phyloP scores from a whole-genome alignment of 306 rosid species.

The Vachellia pachyceras region DNA sequence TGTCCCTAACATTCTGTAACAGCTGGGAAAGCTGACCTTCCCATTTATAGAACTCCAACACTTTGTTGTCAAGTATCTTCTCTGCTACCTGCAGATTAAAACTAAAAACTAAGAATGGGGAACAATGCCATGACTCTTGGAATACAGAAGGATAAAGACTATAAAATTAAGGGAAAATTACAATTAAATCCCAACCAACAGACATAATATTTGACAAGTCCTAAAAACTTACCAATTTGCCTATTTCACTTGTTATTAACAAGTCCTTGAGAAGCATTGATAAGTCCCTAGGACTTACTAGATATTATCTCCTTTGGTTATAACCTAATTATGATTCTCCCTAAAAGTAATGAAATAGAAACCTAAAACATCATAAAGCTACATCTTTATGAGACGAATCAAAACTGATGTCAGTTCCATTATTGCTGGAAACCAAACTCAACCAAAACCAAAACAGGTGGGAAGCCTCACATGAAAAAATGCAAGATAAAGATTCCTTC shows the following conservation, averaged over 20 bases:
- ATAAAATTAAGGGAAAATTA: too few relatives aligned
- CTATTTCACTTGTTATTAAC: too few relatives aligned
- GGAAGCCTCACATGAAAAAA: neutral
- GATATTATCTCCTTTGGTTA: too few relatives aligned
- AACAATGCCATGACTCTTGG: neutral
- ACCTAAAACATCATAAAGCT: neutral
- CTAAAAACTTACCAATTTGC: too few relatives aligned
- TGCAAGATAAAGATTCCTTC: neutral
- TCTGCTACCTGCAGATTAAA: conserved; percentile 60
- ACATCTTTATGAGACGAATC: neutral
- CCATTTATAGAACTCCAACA: conserved; percentile 92
- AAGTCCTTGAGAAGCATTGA: too few relatives aligned
- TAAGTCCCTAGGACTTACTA: too few relatives aligned
- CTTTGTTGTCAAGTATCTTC: conserved; percentile 71
- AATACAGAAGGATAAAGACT: neutral
- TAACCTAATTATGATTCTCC: too few relatives aligned
- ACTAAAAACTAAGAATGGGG: neutral
- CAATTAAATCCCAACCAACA: too few relatives aligned
- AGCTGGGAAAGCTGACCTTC: conserved; percentile 78
- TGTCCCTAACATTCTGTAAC: conserved; percentile 86
- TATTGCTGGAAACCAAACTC: neutral
- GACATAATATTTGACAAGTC: too few relatives aligned
- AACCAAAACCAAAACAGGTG: neutral
- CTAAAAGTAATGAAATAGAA: neutral
- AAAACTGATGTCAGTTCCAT: neutral